Conservation (phyloP, 2,329 filamentous ascomycete genomes). For the Fonsecaea pedrosoi region DNA sequence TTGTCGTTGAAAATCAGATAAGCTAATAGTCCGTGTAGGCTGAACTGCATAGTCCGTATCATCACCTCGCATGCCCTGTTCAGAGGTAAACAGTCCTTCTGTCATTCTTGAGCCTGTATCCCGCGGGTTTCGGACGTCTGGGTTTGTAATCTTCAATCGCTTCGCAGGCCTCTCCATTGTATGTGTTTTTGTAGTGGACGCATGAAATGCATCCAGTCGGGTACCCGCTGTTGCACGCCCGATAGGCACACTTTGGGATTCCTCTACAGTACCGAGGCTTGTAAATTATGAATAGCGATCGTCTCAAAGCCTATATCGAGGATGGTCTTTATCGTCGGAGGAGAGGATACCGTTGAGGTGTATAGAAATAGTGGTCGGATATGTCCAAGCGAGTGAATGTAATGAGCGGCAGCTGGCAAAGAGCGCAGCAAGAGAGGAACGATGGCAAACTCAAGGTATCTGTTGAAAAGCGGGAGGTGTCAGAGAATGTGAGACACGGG, state of each 20-base stretch:
- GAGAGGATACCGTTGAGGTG: slow-evolving; percentile 1
- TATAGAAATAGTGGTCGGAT: not conserved
- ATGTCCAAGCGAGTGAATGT: slow-evolving; percentile 22
- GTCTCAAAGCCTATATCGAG: slow-evolving; percentile 18
- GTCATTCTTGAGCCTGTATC: slow-evolving; percentile 35
- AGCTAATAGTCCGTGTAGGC: slow-evolving; percentile 34
- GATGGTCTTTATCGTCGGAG: not conserved
- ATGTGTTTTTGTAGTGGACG: not conserved
- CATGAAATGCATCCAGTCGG: slow-evolving; percentile 18
- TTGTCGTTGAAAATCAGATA: slow-evolving; percentile 35
- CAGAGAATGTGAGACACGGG: slow-evolving; percentile 25
- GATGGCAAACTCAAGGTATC: slow-evolving; percentile 14
- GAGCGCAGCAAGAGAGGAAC: slow-evolving; percentile 20
- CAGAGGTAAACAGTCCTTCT: slow-evolving; percentile 37
- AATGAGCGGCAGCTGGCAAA: slow-evolving; percentile 34
- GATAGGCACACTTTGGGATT: not conserved
- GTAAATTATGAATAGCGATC: not conserved
- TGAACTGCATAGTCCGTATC: slow-evolving; percentile 18
- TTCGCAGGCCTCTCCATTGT: slow-evolving; percentile 39
- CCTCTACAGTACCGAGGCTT: not conserved
- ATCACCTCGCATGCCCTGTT: slow-evolving; percentile 33
- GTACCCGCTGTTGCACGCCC: not conserved
- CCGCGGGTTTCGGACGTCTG: slow-evolving; percentile 36
- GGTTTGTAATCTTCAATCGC: slow-evolving; percentile 37
- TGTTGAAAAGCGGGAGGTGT: slow-evolving; percentile 22